Percentiles rank a stretch among this genome's conserved stretches.
phyloP scores from a whole-genome alignment of 139 green algal species.

The Chlorella ohadii region DNA sequence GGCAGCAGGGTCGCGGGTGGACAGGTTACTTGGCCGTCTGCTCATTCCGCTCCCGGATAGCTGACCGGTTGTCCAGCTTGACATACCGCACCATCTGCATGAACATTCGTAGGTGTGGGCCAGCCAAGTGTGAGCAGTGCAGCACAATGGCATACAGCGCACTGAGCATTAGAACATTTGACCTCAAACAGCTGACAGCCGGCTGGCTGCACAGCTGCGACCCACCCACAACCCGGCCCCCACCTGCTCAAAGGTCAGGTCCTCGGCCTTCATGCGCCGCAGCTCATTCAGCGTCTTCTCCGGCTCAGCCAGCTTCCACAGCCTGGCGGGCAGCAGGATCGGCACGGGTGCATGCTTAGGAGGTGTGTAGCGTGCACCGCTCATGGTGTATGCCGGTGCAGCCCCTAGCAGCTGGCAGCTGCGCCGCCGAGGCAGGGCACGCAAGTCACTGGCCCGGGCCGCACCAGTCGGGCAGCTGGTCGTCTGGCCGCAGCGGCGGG shows the following conservation, averaged over 20 bases:
- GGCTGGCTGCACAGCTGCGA: background rate
- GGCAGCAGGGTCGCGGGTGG: background rate
- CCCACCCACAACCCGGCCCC: too few relatives aligned
- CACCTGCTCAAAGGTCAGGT: background rate
- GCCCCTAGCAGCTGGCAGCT: too few relatives aligned
- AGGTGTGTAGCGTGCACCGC: too few relatives aligned
- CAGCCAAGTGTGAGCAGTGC: too few relatives aligned
- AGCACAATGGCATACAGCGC: too few relatives aligned
- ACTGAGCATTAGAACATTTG: too few relatives aligned
- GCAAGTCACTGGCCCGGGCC: too few relatives aligned
- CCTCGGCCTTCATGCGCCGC: slow-evolving; percentile 3
- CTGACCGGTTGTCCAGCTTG: slow-evolving; percentile 46
- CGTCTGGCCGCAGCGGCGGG: slow-evolving; percentile 47
- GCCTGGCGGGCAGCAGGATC: background rate
- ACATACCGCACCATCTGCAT: slow-evolving; percentile 28
- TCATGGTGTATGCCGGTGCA: too few relatives aligned
- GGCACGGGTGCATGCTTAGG: too few relatives aligned
- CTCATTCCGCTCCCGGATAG: slow-evolving; percentile 34
- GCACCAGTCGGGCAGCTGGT: slow-evolving; percentile 51
- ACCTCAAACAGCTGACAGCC: background rate
- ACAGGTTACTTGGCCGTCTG: slow-evolving; percentile 36
- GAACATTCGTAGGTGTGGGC: too few relatives aligned
- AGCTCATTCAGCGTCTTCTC: slow-evolving; percentile 51
- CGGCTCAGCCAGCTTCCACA: slow-evolving; percentile 50
- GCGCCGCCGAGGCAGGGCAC: too few relatives aligned